A percentile compares a stretch with the other conserved stretches of the same genome.
phyloP scores from a whole-genome alignment of 2,329 filamentous ascomycete genomes.

The Diaporthe citrichinensis region DNA sequence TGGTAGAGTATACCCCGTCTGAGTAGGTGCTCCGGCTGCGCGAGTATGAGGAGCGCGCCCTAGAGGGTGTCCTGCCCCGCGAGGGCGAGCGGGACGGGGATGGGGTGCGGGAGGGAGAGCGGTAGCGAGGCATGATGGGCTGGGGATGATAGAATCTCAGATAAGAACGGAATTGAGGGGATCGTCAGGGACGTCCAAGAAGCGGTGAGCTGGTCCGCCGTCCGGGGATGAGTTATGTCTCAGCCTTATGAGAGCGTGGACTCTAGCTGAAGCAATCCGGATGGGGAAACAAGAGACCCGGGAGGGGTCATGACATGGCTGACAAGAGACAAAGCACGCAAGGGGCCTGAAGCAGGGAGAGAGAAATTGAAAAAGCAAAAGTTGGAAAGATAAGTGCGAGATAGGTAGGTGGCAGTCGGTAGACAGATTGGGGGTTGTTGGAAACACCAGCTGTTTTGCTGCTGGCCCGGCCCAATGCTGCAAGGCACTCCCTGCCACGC shows the following conservation, averaged over 20 bases:
- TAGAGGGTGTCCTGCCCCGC: constrained; percentile 27
- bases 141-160: neutral
- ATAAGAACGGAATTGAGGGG: neutral
- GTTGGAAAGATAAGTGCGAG: neutral
- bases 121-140: constrained; percentile 44
- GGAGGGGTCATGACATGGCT: constrained; percentile 18
- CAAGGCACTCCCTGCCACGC: constrained; percentile 20
- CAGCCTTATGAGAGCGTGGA: constrained; percentile 23
- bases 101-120: constrained; percentile 44
- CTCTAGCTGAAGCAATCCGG: neutral
- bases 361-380: neutral
- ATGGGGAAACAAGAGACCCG: neutral
- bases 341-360: neutral
- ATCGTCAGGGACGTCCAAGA: neutral
- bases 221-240: neutral
- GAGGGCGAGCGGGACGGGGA: constrained; percentile 44
- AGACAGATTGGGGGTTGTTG: neutral
- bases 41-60: neutral
- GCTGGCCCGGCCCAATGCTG: constrained; percentile 12
- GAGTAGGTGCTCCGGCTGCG: constrained; percentile 34
- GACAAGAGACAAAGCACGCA: neutral
- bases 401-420: neutral
- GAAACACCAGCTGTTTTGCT: constrained; percentile 27
- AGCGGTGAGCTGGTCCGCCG: neutral
- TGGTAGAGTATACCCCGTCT: constrained; percentile 42